A percentile compares a stretch with the other conserved stretches of the same genome.
Evolutionary conservation across 108 stramenopile genomes (phyloP).

Genomic region (Asterionellopsis glacialis): DNA sequence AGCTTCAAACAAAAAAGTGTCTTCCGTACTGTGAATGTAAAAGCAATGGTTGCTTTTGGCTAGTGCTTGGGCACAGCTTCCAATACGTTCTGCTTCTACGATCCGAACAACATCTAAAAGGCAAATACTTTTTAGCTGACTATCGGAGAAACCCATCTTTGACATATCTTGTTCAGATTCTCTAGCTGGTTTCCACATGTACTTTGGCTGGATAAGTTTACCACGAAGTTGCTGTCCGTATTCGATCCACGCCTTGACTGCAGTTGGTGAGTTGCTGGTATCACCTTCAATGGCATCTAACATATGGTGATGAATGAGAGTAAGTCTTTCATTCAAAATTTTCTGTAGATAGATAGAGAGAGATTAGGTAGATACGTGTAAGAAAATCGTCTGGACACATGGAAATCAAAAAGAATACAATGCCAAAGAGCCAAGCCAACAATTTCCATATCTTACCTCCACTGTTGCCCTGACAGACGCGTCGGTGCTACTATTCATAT

Average conservation of each 20-base stretch:
- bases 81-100: slow-evolving; percentile 15
- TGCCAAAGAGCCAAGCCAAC: not conserved
- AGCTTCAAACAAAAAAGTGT: slow-evolving; percentile 38
- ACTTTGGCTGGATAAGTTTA: slow-evolving; percentile 32
- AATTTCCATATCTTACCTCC: not conserved
- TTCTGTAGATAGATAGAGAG: slow-evolving; percentile 10
- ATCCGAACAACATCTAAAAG: slow-evolving; percentile 47
- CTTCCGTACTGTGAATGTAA: slow-evolving; percentile 23
- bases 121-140: slow-evolving; percentile 17
- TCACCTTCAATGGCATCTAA: not conserved
- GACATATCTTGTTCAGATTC: not conserved
- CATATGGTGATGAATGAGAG: slow-evolving; percentile 23
- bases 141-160: not conserved
- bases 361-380: not conserved
- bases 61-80: slow-evolving; percentile 24
- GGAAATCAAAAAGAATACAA: not conserved
- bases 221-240: slow-evolving; percentile 28
- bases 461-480: not conserved
- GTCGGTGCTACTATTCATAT: slow-evolving; percentile 9
- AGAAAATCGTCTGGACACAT: too few relatives aligned
- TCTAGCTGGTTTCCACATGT: slow-evolving; percentile 24
- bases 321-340: slow-evolving; percentile 29
- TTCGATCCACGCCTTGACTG: slow-evolving; percentile 47
- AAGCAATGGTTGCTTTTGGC: slow-evolving; percentile 28
- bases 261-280: slow-evolving; percentile 7